A percentile compares a stretch with the other conserved stretches of the same genome.
These are phyloP conservation scores for Kwoniella dejecticola DNA, from an alignment of 768 basidiomycete species.

Conservation along the genomic window DNA sequence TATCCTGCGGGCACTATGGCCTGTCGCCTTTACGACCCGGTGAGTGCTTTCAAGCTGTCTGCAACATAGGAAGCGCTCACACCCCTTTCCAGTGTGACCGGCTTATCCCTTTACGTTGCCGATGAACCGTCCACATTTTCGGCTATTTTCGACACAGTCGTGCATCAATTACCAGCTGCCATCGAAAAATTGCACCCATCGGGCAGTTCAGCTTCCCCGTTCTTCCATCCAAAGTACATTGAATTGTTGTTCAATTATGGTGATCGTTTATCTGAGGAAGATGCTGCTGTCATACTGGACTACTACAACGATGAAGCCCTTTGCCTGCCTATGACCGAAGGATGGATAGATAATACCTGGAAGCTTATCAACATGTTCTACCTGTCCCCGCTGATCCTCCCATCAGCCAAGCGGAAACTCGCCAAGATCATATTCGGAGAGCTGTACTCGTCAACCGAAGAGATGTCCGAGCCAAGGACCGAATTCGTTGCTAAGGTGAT, in stretches of 20 bases:
- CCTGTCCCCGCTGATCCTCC: constrained; percentile 15
- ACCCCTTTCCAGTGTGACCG: background rate
- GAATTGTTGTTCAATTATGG: constrained; percentile 55
- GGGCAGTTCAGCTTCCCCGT: constrained; percentile 28
- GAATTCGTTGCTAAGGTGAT: constrained; percentile 52
- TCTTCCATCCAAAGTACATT: constrained; percentile 48
- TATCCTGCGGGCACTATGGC: constrained; percentile 36
- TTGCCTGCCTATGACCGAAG: constrained; percentile 50
- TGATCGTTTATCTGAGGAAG: constrained; percentile 49
- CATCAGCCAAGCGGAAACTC: constrained; percentile 27
- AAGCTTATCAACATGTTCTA: constrained; percentile 50
- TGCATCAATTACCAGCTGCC: constrained; percentile 42
- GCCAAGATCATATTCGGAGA: constrained; percentile 48
- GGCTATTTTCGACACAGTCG: constrained; percentile 34
- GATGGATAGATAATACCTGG: constrained; percentile 55
- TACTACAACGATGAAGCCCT: constrained; percentile 51
- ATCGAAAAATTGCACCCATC: constrained; percentile 42
- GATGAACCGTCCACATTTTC: constrained; percentile 21
- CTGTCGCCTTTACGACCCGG: constrained; percentile 23
- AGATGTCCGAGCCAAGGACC: constrained; percentile 40
- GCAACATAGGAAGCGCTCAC: background rate
- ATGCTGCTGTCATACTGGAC: constrained; percentile 47
- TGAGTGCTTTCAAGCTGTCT: constrained; percentile 24
- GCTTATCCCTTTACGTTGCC: constrained; percentile 10
- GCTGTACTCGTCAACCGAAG: constrained; percentile 52